Evolutionary conservation across 1,139 yeast genomes (phyloP), one percentile per base, ranked within the genome.

Genomic region (Zhuliangozyma parablackwelliae): DNA sequence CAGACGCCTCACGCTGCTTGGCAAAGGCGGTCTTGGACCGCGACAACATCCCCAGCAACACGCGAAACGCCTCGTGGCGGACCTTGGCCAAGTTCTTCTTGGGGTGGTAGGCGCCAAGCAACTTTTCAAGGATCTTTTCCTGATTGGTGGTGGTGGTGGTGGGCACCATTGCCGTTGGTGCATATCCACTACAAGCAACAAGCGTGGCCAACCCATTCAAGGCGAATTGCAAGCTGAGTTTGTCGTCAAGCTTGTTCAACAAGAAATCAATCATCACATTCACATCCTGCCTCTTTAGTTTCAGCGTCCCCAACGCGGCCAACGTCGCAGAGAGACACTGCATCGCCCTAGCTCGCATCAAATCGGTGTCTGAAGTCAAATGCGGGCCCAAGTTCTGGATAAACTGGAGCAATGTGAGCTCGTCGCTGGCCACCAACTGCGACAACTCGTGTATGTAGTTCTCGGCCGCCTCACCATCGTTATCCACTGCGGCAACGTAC

Each of bases 241-340:
- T 65, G 51, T 90, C 97, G 20, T 80, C 83, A 29, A 87, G 56
- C 46, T 90, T 82, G 26, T 78, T 78, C 25, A 72, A 47, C 42
- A 79, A 72, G 53, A 90, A 90, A 8, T 75, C 78, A 21, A 78
- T 56, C 37, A 90, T 67, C 10, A 88, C 96, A 21, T 65, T 59
- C 11, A 85, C 65, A 49, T 88, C 96, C 44, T 81, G 82, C 31
- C 72, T 69, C 11, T 74, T 60, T 21, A 88, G 58, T 28, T 63
- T 63, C 3, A 59, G 50, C 0, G 54, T 36, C 1, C 69, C 53
- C 6, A 82, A 42, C 1, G 55, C 39, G 2, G 40, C 37, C 37
- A 89, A 59, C 0, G 80, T 72, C 6, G 67, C 63, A 0, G 83
- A 63, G 33, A 90, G 60, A 47, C 94, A 82, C 20, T 63, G 57